Evolutionary conservation across 768 basidiomycete species (phyloP).

Genomic region (Boletus pseudo-olivaceus): DNA sequence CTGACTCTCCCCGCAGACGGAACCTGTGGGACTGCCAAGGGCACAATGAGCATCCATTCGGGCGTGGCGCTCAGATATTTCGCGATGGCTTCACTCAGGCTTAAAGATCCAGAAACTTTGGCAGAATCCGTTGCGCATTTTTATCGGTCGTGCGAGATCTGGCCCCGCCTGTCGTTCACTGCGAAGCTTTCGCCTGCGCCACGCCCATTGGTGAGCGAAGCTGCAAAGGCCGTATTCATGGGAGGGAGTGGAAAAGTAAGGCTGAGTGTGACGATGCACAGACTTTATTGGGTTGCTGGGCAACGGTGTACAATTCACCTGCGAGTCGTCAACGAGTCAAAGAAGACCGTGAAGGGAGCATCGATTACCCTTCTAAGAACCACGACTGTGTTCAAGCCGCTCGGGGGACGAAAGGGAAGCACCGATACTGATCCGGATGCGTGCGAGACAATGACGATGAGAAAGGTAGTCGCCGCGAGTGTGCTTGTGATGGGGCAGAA

Average conservation of each 20-base stretch:
- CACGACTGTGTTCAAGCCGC: slow-evolving; percentile 60
- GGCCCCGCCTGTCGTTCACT: slow-evolving; percentile 68
- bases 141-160: slow-evolving; percentile 77
- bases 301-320: slow-evolving; percentile 70
- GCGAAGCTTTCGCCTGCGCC: slow-evolving; percentile 57
- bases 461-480: slow-evolving; percentile 64
- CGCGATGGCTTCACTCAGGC: slow-evolving; percentile 72
- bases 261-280: slow-evolving; percentile 64
- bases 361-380: slow-evolving; percentile 63
- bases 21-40: slow-evolving; percentile 53
- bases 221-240: slow-evolving; percentile 53
- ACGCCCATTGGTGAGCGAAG: slow-evolving; percentile 55
- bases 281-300: slow-evolving; percentile 79
- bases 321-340: slow-evolving; percentile 62
- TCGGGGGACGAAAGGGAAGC: slow-evolving; percentile 30
- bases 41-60: slow-evolving; percentile 49
- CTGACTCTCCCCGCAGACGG: slow-evolving; percentile 61
- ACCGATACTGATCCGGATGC: slow-evolving; percentile 47
- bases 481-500: slow-evolving; percentile 63
- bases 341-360: slow-evolving; percentile 62
- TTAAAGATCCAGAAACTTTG: slow-evolving; percentile 59
- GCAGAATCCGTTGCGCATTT: slow-evolving; percentile 83
- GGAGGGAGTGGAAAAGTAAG: slow-evolving; percentile 64
- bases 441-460: slow-evolving; percentile 57
- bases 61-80: slow-evolving; percentile 76